Evolutionary conservation across 202 grass and related monocot genomes (phyloP).

Genomic region (Cymbopogon flexuosus): DNA sequence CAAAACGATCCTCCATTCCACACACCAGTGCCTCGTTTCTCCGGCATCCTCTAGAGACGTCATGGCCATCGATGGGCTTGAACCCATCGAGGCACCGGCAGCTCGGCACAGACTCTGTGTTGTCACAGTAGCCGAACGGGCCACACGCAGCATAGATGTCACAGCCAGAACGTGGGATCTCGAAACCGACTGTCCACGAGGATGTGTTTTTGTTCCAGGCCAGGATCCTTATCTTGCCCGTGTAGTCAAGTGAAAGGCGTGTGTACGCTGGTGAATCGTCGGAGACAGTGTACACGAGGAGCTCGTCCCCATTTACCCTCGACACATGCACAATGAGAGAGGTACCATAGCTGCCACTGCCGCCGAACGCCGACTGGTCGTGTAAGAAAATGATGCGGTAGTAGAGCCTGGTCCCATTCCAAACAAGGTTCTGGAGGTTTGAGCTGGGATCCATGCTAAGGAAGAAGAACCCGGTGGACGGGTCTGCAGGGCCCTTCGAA

Average conservation of each 20-base stretch:
- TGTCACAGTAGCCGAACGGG: slow-evolving; percentile 23
- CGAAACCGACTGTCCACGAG: not conserved
- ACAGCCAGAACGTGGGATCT: not conserved
- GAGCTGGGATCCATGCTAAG: slow-evolving; percentile 1
- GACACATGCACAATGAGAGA: not conserved
- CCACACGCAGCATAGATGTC: not conserved
- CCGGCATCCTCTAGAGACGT: slow-evolving; percentile 9
- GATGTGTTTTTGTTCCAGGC: not conserved
- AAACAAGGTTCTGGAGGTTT: slow-evolving; percentile 22
- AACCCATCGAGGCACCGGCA: slow-evolving; percentile 29
- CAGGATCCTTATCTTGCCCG: not conserved
- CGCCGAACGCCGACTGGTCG: not conserved
- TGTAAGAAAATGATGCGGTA: not conserved
- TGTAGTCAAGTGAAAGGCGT: not conserved
- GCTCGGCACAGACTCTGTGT: rapidly evolving
- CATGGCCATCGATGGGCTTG: not conserved
- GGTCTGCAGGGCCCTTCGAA: not conserved
- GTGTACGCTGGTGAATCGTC: not conserved
- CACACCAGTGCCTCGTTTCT: slow-evolving; percentile 19
- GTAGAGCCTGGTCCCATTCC: not conserved
- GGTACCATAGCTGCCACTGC: not conserved
- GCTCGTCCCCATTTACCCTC: not conserved
- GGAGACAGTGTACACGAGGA: not conserved
- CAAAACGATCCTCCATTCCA: slow-evolving; percentile 4
- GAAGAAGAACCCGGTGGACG: slow-evolving; percentile 32